Base-by-base conservation (phyloP, 2,329 filamentous ascomycete species). In the Phyllosticta paracitricarpa region DNA sequence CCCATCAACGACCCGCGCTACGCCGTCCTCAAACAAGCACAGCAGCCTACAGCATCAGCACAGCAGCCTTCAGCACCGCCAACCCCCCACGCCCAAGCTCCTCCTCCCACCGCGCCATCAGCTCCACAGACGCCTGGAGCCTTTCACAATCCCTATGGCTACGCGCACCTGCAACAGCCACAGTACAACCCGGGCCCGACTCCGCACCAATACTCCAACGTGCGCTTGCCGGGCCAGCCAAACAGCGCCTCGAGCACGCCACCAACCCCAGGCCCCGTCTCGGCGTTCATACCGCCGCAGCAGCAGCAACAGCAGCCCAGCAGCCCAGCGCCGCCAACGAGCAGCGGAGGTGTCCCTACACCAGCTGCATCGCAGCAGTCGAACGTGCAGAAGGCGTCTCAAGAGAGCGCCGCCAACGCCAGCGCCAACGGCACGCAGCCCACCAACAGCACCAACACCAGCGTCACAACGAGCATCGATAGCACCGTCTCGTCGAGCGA, bases 1-100 rank as follows among this genome's bases (percentile, higher is more conserved):
- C 71, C 78, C 79, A 61, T 84, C 86, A 66, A 79, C 78, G 9
- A 72, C 75, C 51, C 77, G 79, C 48, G 83, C 80, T 0, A 57
- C 19, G 54, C 58, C 9, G 58, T 59, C 25, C 54, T 58, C 60
- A 48, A 48, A 6, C 40, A 48, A n/a, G 17, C 40, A 17, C 52
- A 57, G 30, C 51, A 48, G 35, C 24, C 54, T 5, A 30, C 54
- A 14, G 19, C 19, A 28, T 10, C n/a, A 24, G 56, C 59, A n/a
- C 58, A 58, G 24, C 59, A 61, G 56, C 59, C 33, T 12, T 19
- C 51, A 6, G 26, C 59, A 28, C 51, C 52, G n/a, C 59, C 40
- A 5, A 56, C 62, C 25, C 52, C 40, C 40, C 61, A 54, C 25
- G 5, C 8, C 10, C 51, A 63, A 25, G 0, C 71, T 71, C 56